Evolutionary conservation across 2,329 filamentous ascomycete species (phyloP).

Genomic region (Arachnomyces sp.): DNA sequence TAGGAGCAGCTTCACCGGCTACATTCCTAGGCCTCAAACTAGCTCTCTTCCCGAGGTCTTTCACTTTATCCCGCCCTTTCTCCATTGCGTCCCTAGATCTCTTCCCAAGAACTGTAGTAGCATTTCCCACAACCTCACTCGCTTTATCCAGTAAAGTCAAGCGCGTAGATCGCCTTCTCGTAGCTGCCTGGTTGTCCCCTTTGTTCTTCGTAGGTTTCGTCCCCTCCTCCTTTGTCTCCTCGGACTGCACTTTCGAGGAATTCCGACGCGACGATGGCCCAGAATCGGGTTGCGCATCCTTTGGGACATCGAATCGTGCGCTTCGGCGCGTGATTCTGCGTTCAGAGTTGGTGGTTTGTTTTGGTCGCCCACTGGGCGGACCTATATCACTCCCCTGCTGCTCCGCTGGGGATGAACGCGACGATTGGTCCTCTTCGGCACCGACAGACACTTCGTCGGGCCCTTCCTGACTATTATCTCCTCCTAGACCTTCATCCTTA

Average conservation of each 20-base stretch:
- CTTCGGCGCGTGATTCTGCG: too few relatives aligned
- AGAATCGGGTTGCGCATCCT: not conserved
- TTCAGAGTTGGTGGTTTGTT: too few relatives aligned
- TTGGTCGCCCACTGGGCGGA: too few relatives aligned
- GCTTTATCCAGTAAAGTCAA: slow-evolving; percentile 35
- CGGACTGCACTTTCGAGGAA: not conserved
- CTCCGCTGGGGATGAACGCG: slow-evolving; percentile 4
- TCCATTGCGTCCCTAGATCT: slow-evolving; percentile 49
- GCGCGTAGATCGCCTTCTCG: slow-evolving; percentile 35
- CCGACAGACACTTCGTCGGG: not conserved
- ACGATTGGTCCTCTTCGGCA: not conserved
- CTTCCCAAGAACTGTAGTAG: slow-evolving; percentile 50
- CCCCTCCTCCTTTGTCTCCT: slow-evolving; percentile 4
- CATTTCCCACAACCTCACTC: slow-evolving; percentile 40
- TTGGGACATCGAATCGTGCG: too few relatives aligned
- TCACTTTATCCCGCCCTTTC: slow-evolving; percentile 41
- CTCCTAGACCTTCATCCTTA: too few relatives aligned
- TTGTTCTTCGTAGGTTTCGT: slow-evolving; percentile 18
- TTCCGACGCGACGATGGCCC: not conserved
- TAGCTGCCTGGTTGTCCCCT: slow-evolving; percentile 8
- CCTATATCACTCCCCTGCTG: slow-evolving; percentile 15
- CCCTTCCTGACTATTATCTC: too few relatives aligned
- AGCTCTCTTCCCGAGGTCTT: slow-evolving; percentile 48
- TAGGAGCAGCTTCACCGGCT: slow-evolving; percentile 8
- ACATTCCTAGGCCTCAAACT: slow-evolving; percentile 48